These are phyloP conservation scores for Cladosporium sp. DNA, from an alignment of 2,329 filamentous ascomycete species.

Conservation along the genomic window DNA sequence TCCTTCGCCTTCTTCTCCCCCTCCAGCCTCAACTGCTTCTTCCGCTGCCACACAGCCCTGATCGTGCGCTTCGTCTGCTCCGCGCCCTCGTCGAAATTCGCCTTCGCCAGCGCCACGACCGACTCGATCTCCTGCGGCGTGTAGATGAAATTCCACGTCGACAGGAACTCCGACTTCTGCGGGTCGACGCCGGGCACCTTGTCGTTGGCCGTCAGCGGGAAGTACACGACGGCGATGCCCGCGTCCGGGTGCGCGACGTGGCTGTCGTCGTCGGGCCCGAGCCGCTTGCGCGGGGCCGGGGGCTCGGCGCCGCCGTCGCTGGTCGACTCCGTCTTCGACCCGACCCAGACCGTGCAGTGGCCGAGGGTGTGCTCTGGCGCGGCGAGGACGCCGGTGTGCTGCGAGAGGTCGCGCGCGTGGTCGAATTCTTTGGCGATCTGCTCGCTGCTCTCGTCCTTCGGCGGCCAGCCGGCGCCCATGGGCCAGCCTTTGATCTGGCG, in stretches of 20 bases:
- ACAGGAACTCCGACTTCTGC: slow-evolving; percentile 74
- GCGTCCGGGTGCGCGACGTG: slow-evolving; percentile 48
- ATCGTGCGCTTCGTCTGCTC: slow-evolving; percentile 74
- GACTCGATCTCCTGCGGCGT: slow-evolving; percentile 82
- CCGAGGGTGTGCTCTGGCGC: slow-evolving; percentile 51
- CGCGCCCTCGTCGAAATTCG: slow-evolving; percentile 79
- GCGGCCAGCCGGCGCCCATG: slow-evolving; percentile 88
- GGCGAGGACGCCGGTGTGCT: slow-evolving; percentile 16
- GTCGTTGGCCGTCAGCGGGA: slow-evolving; percentile 79
- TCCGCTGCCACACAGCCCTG: slow-evolving; percentile 84
- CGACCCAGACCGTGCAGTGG: slow-evolving; percentile 95
- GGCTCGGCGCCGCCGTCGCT: not conserved
- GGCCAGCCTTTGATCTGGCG: slow-evolving; percentile 93
- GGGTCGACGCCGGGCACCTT: slow-evolving; percentile 79
- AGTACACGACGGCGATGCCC: slow-evolving; percentile 83
- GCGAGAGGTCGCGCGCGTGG: slow-evolving; percentile 46
- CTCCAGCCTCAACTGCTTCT: slow-evolving; percentile 62
- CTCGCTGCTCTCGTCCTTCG: slow-evolving; percentile 50
- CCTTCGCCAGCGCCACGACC: slow-evolving; percentile 72
- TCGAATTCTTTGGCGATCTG: slow-evolving; percentile 61
- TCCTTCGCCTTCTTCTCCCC: slow-evolving; percentile 38
- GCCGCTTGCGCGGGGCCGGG: slow-evolving; percentile 49
- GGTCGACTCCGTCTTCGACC: slow-evolving; percentile 31
- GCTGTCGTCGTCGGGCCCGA: not conserved
- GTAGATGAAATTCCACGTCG: slow-evolving; percentile 98